These are phyloP conservation scores for Kandelia obovata DNA, from an alignment of 345 rosid species.

Conservation along the genomic window DNA sequence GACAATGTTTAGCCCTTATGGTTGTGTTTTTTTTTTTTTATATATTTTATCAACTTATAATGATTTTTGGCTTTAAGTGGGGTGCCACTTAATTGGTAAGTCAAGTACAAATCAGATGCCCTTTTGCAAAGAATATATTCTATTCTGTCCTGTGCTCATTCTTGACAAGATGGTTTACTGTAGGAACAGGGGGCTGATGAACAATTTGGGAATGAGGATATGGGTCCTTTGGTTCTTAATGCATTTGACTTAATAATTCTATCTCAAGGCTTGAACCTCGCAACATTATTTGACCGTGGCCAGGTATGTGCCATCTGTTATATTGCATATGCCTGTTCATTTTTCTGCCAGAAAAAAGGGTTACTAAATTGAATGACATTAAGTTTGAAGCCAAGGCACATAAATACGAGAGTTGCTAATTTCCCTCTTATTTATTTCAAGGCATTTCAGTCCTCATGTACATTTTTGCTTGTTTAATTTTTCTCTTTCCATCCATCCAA, in stretches of 20 bases:
- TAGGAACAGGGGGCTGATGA: constrained; percentile 56
- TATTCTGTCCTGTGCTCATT: constrained; percentile 10
- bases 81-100: constrained; percentile 3
- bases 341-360: not conserved
- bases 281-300: constrained; percentile 84
- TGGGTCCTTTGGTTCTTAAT: constrained; percentile 79
- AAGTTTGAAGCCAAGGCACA: not conserved
- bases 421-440: not conserved
- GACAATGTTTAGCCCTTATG: too few species aligned
- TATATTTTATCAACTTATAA: too few species aligned
- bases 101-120: not conserved
- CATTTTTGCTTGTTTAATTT: not conserved
- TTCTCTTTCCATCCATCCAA: not conserved
- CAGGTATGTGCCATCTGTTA: constrained; percentile 42
- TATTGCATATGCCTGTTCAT: constrained; percentile 4
- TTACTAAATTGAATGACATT: not conserved
- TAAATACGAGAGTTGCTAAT: not conserved
- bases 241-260: constrained; percentile 89
- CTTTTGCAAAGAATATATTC: not conserved
- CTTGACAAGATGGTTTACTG: constrained; percentile 18
- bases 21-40: too few species aligned
- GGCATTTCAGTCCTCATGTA: not conserved
- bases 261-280: constrained; percentile 94
- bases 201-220: constrained; percentile 49
- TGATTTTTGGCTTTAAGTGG: too few species aligned